Evolutionary conservation across 2,329 filamentous ascomycete genomes (phyloP).

Genomic region (Basipetospora chlamydospora): DNA sequence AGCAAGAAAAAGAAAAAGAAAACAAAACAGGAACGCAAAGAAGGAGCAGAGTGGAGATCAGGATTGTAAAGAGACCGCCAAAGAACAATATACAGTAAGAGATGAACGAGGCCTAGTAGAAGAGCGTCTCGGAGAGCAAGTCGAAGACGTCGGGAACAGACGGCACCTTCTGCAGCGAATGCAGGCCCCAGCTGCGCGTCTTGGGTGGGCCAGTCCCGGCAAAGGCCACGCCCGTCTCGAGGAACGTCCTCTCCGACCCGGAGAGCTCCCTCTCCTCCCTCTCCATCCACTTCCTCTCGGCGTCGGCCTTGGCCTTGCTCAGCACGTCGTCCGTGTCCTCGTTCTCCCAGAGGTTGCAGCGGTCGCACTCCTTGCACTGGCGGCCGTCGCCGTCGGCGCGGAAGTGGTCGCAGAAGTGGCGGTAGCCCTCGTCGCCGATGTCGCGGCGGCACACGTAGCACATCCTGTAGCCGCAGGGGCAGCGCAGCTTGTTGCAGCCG

Average conservation of each 20-base stretch:
- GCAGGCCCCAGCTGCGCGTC: too few species aligned
- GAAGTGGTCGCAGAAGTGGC: constrained; percentile 95
- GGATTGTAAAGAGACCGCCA: constrained; percentile 4
- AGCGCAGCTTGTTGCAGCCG: constrained; percentile 95
- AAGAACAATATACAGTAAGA: constrained; percentile 3
- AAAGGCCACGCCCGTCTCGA: constrained; percentile 40
- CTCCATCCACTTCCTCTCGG: constrained; percentile 56
- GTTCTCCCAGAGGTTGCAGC: constrained; percentile 65
- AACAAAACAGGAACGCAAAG: neutral
- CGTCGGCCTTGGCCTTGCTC: constrained; percentile 47
- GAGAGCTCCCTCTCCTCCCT: constrained; percentile 45
- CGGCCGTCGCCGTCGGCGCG: constrained; percentile 60
- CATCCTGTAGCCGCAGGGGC: constrained; percentile 93
- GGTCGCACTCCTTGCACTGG: constrained; percentile 63
- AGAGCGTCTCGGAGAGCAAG: constrained; percentile 26
- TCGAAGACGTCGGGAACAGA: constrained; percentile 29
- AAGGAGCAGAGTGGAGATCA: constrained; percentile 4
- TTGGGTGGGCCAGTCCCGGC: too few species aligned
- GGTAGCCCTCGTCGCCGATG: constrained; percentile 62
- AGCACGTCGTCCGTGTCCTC: constrained; percentile 59
- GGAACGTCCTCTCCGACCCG: constrained; percentile 23
- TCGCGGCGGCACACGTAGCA: constrained; percentile 89
- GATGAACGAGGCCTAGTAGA: too few species aligned
- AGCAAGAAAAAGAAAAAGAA: constrained; percentile 1
- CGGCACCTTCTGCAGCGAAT: constrained; percentile 21